These are phyloP conservation scores for Hyphopichia wangnamkhiaoensis DNA, from an alignment of 1,139 yeast genomes.

Conservation along the genomic window DNA sequence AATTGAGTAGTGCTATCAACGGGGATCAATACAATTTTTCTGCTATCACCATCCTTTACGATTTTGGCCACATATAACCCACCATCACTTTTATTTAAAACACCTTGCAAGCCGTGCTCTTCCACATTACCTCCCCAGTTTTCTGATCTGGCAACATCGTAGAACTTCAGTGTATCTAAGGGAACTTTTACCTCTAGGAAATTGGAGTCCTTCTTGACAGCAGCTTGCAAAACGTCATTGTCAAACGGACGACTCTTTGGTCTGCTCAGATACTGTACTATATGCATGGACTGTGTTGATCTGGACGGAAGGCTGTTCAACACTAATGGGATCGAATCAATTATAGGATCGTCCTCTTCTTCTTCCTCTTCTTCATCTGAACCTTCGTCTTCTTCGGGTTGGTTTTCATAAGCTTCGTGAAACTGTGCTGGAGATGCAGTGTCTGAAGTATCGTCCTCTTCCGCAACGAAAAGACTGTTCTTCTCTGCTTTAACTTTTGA, in stretches of 20 bases:
- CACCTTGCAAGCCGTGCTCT: constrained; percentile 70
- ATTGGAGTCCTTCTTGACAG: constrained; percentile 61
- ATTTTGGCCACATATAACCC: constrained; percentile 43
- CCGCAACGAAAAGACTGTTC: constrained; percentile 13
- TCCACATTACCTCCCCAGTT: constrained; percentile 62
- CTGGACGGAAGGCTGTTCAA: constrained; percentile 25
- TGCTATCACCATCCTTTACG: constrained; percentile 19
- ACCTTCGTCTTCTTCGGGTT: constrained; percentile 8
- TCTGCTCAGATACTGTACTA: constrained; percentile 74
- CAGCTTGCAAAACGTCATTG: constrained; percentile 45
- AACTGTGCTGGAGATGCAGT: constrained; percentile 7
- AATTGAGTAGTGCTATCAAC: constrained; percentile 72
- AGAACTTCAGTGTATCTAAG: constrained; percentile 61
- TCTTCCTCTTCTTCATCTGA: constrained; percentile 8
- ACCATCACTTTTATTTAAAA: constrained; percentile 56
- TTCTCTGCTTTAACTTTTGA: not conserved
- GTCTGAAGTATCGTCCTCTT: constrained; percentile 12
- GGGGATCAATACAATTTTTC: constrained; percentile 63
- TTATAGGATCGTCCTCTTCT: constrained; percentile 70
- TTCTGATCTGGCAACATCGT: constrained; percentile 61
- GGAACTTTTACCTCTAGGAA: constrained; percentile 72
- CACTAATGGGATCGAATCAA: constrained; percentile 71
- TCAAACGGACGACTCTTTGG: constrained; percentile 50
- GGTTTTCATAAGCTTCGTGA: constrained; percentile 11
- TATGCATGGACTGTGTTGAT: constrained; percentile 31